Conservation (phyloP, 2,329 filamentous ascomycete genomes). For the Apiospora rasikravindrae region DNA sequence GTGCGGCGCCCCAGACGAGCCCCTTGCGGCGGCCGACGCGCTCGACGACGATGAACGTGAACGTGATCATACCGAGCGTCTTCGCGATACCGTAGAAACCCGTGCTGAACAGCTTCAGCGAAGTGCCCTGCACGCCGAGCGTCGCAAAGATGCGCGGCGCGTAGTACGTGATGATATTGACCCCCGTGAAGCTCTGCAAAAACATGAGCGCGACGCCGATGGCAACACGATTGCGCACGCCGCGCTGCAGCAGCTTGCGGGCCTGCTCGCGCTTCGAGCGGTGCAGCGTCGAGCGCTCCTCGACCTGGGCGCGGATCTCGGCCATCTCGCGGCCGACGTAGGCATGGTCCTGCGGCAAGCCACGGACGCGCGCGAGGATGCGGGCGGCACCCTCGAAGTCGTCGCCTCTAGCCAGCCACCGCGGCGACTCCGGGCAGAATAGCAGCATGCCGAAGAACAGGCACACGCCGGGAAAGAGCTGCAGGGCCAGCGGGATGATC, state of each 20-base stretch:
- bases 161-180: conserved; percentile 68
- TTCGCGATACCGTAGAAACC: conserved; percentile 48
- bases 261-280: conserved; percentile 37
- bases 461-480: conserved; percentile 45
- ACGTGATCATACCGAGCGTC: conserved; percentile 43
- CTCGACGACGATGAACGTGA: conserved; percentile 53
- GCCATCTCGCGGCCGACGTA: conserved; percentile 60
- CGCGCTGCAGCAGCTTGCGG: conserved; percentile 43
- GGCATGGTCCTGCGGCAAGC: conserved; percentile 54
- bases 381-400: conserved; percentile 45
- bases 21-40: conserved; percentile 53
- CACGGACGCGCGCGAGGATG: conserved; percentile 52
- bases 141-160: conserved; percentile 43
- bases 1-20: conserved; percentile 48
- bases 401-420: conserved; percentile 42
- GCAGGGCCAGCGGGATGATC: conserved; percentile 50
- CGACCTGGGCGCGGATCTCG: conserved; percentile 63
- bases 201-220: conserved; percentile 60
- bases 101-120: conserved; percentile 43
- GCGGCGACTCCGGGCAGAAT: conserved; percentile 42
- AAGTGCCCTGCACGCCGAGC: conserved; percentile 42
- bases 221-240: conserved; percentile 50
- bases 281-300: conserved; percentile 38
- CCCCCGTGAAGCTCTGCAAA: conserved; percentile 53
- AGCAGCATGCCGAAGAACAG: conserved; percentile 42